A percentile compares a stretch with the other conserved stretches of the same genome.
phyloP scores from a whole-genome alignment of 2,329 filamentous ascomycete genomes.

The Colletotrichum lupini region DNA sequence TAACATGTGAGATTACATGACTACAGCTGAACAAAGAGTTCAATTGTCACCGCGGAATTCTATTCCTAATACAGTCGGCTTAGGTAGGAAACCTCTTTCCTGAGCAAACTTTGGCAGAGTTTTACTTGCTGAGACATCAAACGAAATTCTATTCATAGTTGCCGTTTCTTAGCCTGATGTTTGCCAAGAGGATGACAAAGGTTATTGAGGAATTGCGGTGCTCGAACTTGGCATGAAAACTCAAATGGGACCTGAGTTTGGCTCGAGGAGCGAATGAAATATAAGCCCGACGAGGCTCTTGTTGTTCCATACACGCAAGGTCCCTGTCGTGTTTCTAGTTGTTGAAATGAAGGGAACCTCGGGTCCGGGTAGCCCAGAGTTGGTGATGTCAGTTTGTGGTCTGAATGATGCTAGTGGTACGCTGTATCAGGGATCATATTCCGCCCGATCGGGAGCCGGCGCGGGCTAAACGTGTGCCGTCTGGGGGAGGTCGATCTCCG shows the following conservation, averaged over 20 bases:
- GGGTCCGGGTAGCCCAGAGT: not conserved
- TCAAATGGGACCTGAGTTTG: not conserved
- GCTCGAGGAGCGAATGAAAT: not conserved
- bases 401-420: not conserved
- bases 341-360: not conserved
- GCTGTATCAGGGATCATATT: not conserved
- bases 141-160: slow-evolving; percentile 26
- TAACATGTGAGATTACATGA: too few relatives aligned
- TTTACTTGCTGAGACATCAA: slow-evolving; percentile 18
- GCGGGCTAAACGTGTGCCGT: not conserved
- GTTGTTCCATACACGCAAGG: not conserved
- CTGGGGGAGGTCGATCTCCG: too few relatives aligned
- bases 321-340: not conserved
- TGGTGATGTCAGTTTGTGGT: not conserved
- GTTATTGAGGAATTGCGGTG: not conserved
- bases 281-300: not conserved
- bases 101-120: not conserved
- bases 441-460: not conserved
- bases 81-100: too few relatives aligned
- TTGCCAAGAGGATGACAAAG: slow-evolving; percentile 4
- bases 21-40: too few relatives aligned
- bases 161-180: not conserved
- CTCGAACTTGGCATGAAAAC: not conserved
- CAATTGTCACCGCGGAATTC: too few relatives aligned
- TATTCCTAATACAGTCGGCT: not conserved